Evolutionary conservation across 768 basidiomycete genomes (phyloP), one percentile per base, ranked within the genome.

Genomic region (Botryobasidium botryosum): DNA sequence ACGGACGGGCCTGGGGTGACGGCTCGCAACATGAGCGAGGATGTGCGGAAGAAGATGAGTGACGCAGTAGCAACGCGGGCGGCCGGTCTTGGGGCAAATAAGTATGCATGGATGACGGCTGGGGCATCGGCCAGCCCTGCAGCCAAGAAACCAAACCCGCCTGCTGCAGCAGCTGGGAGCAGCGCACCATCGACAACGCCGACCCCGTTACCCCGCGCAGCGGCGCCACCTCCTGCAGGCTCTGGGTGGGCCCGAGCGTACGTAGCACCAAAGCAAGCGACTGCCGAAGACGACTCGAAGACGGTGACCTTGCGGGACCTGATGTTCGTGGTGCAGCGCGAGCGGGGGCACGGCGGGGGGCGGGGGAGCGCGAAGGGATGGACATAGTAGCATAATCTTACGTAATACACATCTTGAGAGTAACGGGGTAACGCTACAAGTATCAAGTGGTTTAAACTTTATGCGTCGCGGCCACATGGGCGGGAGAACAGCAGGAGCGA

Each of bases 41-140:
- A 90, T 53, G 80, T 86, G 53, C 67, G 78, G 52, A 91, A 91
- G 68, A 87, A 85, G 58, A 77, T 90, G 77, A 81, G 79, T 27
- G 87, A 92, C 58, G 80, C 80, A 20, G 81, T 83, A 5, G 87
- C 87, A 20, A 79, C 77, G 51, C 84, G 85, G 57, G 84, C 84
- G 4, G 83, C 85, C n/a, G 87, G 87, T 0, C 57, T 85, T 18
- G 74, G 77, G 1, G 60, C 60, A 42, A 76, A 79, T 18, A 79
- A 78, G 60, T 91, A 88, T 54, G 69, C 81, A 13, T 91, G 87
- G 87, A 85, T 90, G 83, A 85, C 65, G 13, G 71, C 79, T 4
- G 71, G 74, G 2, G 72, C 67, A 48, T 62, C 68, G 1, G 62
- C 66, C 2, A 39, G 58, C 12, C 23, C n/a, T 35, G 43, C 28